These are phyloP conservation scores for Cenchrus americanus DNA, from an alignment of 176 grass and related monocot genomes.

Conservation along the genomic window DNA sequence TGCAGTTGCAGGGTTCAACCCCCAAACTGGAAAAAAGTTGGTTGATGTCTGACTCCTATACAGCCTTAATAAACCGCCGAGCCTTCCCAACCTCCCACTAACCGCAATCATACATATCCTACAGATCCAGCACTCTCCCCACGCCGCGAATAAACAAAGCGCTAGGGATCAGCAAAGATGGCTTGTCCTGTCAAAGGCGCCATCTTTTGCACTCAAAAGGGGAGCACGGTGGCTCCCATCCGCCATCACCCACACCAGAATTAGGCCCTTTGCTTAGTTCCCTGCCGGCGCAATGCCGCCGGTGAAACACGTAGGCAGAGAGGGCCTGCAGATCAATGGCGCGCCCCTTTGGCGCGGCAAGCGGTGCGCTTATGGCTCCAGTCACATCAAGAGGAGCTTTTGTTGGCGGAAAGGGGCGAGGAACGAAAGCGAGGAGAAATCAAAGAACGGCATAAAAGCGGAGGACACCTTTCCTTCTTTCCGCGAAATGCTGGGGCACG, in stretches of 20 bases:
- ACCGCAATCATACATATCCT: slow-evolving; percentile 41
- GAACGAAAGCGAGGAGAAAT: slow-evolving; percentile 22
- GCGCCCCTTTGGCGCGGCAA: slow-evolving; percentile 20
- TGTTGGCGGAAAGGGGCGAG: slow-evolving; percentile 8
- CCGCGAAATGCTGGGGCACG: slow-evolving; percentile 20
- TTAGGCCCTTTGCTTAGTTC: not conserved
- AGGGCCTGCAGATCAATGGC: slow-evolving; percentile 20
- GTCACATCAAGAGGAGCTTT: slow-evolving; percentile 47
- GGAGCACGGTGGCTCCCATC: slow-evolving; percentile 37
- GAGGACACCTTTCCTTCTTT: slow-evolving; percentile 13
- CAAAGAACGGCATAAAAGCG: slow-evolving; percentile 24
- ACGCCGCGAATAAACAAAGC: slow-evolving; percentile 39
- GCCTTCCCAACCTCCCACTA: slow-evolving; percentile 50
- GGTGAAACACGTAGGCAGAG: not conserved
- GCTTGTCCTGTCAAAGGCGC: slow-evolving; percentile 32
- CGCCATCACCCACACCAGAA: slow-evolving; percentile 12
- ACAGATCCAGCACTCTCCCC: slow-evolving; percentile 28
- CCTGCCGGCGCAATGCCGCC: slow-evolving; percentile 10
- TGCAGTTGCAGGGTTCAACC: not conserved
- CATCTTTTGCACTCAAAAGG: slow-evolving; percentile 32
- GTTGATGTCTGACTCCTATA: not conserved
- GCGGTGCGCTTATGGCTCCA: not conserved
- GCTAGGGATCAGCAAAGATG: slow-evolving; percentile 41
- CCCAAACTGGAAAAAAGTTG: slow-evolving; percentile 31
- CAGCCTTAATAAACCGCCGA: slow-evolving; percentile 13